These are phyloP conservation scores for Coccomyxa subellipsoidea DNA, from an alignment of 163 green algal genomes.

Conservation along the genomic window DNA sequence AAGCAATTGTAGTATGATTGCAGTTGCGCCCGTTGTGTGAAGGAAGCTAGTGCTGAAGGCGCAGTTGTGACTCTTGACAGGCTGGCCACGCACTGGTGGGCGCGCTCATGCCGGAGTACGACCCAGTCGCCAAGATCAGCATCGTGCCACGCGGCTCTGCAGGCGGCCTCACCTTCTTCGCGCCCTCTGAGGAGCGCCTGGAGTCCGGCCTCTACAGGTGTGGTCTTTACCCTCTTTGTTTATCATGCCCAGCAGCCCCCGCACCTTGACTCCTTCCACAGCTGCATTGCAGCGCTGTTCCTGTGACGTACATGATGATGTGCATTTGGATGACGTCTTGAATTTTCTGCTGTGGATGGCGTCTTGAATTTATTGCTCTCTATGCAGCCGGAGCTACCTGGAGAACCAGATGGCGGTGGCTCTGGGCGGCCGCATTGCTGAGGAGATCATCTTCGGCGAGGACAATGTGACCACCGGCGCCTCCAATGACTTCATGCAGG, in stretches of 20 bases:
- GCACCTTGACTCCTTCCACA: background rate
- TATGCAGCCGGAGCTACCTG: conserved; percentile 73
- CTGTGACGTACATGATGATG: too few species aligned
- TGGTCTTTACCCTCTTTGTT: background rate
- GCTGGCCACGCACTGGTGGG: conserved; percentile 78
- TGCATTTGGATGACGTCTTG: too few species aligned
- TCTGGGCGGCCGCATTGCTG: conserved; percentile 94
- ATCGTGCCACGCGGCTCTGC: conserved; percentile 96
- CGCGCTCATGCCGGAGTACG: conserved; percentile 98
- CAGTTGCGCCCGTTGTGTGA: too few species aligned
- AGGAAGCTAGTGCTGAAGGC: background rate
- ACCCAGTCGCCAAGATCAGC: conserved; percentile 98
- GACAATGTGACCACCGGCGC: conserved; percentile 97
- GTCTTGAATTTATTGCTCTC: too few species aligned
- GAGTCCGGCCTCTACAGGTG: conserved; percentile 69
- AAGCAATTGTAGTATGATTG: conserved; percentile 46
- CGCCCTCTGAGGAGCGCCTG: conserved; percentile 94
- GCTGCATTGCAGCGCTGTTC: too few species aligned
- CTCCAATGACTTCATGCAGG: conserved; percentile 89
- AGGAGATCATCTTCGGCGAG: conserved; percentile 99
- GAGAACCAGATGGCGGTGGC: conserved; percentile 99
- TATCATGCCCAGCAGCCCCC: background rate
- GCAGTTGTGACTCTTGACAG: conserved; percentile 20
- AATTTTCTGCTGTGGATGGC: too few species aligned
- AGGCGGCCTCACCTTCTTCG: conserved; percentile 99